These are phyloP conservation scores for Harrya chromipes DNA, from an alignment of 768 basidiomycete species.

Conservation along the genomic window DNA sequence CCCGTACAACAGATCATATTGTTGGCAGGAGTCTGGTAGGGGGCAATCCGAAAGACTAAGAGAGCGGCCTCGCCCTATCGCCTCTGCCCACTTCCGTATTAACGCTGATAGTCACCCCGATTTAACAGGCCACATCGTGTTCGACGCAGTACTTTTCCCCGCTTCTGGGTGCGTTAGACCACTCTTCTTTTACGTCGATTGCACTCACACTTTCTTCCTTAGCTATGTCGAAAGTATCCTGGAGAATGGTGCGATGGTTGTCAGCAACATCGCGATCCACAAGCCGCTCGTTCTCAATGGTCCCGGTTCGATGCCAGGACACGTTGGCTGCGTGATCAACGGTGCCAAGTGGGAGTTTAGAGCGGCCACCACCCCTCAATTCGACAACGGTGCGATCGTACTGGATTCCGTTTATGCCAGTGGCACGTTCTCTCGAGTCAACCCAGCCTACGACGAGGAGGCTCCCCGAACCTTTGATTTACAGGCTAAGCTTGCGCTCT, in stretches of 20 bases:
- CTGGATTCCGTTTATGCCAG: slow-evolving; percentile 31
- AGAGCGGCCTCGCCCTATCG: slow-evolving; percentile 34
- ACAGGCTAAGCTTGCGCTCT: slow-evolving; percentile 18
- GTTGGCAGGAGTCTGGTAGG: slow-evolving; percentile 26
- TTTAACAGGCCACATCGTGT: slow-evolving; percentile 43
- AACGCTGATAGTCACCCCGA: slow-evolving; percentile 34
- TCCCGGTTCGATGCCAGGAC: slow-evolving; percentile 13
- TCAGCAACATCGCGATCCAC: slow-evolving; percentile 26
- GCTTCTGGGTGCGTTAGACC: slow-evolving; percentile 40
- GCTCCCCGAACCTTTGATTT: slow-evolving; percentile 24
- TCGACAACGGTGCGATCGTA: slow-evolving; percentile 21
- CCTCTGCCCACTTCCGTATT: slow-evolving; percentile 34
- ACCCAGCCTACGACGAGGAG: slow-evolving; percentile 24
- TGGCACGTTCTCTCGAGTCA: slow-evolving; percentile 25
- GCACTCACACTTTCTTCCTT: background rate
- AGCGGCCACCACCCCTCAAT: slow-evolving; percentile 24
- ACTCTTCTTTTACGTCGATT: background rate
- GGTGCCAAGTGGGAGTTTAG: slow-evolving; percentile 31
- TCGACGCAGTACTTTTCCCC: slow-evolving; percentile 45
- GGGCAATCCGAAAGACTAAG: slow-evolving; percentile 27
- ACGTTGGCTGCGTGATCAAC: slow-evolving; percentile 26
- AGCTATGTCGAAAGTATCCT: slow-evolving; percentile 31
- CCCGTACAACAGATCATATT: slow-evolving; percentile 27
- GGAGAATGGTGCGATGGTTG: slow-evolving; percentile 33
- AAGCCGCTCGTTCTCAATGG: slow-evolving; percentile 28